These are phyloP conservation scores for Stentor roeselii DNA, from an alignment of 73 alveolate species.

Conservation along the genomic window DNA sequence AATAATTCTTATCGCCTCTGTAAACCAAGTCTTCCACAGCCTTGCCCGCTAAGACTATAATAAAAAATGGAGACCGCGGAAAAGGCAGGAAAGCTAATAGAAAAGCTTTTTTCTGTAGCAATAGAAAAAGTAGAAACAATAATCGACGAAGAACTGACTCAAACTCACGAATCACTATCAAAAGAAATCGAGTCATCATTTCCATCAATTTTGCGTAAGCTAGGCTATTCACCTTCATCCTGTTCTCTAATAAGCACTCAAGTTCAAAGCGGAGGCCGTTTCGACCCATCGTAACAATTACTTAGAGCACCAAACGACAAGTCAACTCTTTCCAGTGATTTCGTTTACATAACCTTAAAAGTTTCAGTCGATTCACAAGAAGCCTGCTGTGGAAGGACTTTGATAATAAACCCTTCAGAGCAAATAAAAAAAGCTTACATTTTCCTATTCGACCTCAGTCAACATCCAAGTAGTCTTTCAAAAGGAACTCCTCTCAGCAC, in stretches of 20 bases:
- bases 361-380: conserved; percentile 71
- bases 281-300: conserved; percentile 44
- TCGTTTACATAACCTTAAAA: conserved; percentile 60
- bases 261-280: conserved; percentile 85
- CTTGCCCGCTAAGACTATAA: too few relatives aligned
- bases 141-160: conserved; percentile 6
- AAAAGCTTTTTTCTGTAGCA: not conserved
- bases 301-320: conserved; percentile 49
- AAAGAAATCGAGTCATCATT: conserved; percentile 8
- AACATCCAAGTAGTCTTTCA: conserved; percentile 21
- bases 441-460: conserved; percentile 60
- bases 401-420: conserved; percentile 71
- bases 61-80: conserved; percentile 25
- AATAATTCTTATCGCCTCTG: too few relatives aligned
- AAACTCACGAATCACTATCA: not conserved
- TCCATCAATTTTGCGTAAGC: not conserved
- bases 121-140: conserved; percentile 12
- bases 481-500: not conserved
- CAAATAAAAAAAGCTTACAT: conserved; percentile 65
- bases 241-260: conserved; percentile 35
- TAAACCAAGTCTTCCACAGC: too few relatives aligned
- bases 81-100: conserved; percentile 21
- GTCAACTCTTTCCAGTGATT: conserved; percentile 59
- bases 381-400: conserved; percentile 75
- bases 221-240: not conserved